Percentiles rank a stretch among this genome's conserved stretches.
phyloP scores from a whole-genome alignment of 192 early-diverging fungal genomes.

The Phycomyces nitens region DNA sequence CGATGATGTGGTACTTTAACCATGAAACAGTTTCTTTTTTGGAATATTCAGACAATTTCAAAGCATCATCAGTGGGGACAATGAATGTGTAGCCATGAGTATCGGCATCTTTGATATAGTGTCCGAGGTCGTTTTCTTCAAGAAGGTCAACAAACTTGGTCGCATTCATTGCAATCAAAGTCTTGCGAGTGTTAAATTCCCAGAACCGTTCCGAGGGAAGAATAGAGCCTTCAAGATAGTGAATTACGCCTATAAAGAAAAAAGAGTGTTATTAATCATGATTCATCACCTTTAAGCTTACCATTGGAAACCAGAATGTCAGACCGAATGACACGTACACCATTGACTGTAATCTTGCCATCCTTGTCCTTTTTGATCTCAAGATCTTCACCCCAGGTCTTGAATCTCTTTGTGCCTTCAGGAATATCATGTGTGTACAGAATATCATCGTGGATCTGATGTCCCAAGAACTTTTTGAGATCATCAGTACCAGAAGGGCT shows the following conservation, averaged over 20 bases:
- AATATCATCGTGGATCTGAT: conserved; percentile 41
- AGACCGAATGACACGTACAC: conserved; percentile 14
- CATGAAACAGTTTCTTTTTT: conserved; percentile 41
- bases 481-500: conserved; percentile 36
- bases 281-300: no score
- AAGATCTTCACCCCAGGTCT: conserved; percentile 22
- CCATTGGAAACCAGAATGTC: conserved; percentile 48
- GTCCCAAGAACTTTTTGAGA: conserved; percentile 33
- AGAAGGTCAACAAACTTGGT: conserved; percentile 59
- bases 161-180: conserved; percentile 62
- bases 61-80: conserved; percentile 59
- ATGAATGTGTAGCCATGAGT: conserved; percentile 59
- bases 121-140: conserved; percentile 48
- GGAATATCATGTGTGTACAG: conserved; percentile 35
- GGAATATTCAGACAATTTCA: conserved; percentile 41
- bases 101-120: conserved; percentile 57
- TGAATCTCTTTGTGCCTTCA: conserved; percentile 10
- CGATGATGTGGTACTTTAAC: conserved; percentile 66
- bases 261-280: conserved; percentile 14
- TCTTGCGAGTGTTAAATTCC: conserved; percentile 17
- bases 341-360: conserved; percentile 25
- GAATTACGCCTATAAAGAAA: conserved; percentile 43
- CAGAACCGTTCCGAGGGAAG: conserved; percentile 11
- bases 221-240: conserved; percentile 17
- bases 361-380: conserved; percentile 7